Conservation (phyloP, 495 filamentous ascomycete genomes). For the Penicillium tannophilum region DNA sequence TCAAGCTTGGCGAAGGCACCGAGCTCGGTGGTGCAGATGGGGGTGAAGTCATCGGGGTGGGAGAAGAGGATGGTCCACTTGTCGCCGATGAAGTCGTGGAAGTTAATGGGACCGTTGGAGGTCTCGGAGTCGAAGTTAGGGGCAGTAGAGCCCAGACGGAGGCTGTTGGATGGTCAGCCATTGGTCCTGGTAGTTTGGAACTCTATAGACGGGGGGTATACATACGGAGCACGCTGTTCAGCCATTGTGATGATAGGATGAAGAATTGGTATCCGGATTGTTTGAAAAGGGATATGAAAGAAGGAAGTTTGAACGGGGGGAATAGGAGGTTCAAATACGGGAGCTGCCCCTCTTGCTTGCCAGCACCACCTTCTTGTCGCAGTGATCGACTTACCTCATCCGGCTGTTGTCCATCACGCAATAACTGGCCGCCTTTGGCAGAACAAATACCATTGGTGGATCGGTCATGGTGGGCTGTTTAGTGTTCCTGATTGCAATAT, state of each 20-base stretch:
- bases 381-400: constrained; percentile 26
- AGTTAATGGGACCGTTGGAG: constrained; percentile 88
- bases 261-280: constrained; percentile 7
- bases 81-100: constrained; percentile 95
- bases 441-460: constrained; percentile 30
- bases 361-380: constrained; percentile 1
- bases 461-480: constrained; percentile 30
- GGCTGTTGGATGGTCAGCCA: constrained; percentile 39
- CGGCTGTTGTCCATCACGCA: constrained; percentile 39
- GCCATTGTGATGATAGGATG: constrained; percentile 48
- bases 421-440: constrained; percentile 40
- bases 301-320: constrained; percentile 15
- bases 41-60: constrained; percentile 86
- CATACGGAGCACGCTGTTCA: constrained; percentile 50
- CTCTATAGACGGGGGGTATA: neutral
- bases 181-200: neutral
- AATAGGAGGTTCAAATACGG: constrained; percentile 28
- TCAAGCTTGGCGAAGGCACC: constrained; percentile 96
- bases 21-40: constrained; percentile 98
- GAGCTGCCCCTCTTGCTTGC: constrained; percentile 23
- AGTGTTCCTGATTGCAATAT: constrained; percentile 26
- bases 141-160: constrained; percentile 87
- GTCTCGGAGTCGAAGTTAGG: constrained; percentile 95
- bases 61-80: constrained; percentile 97
- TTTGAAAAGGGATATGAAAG: constrained; percentile 11